These are phyloP conservation scores for Plasmodium gonderi DNA, from an alignment of 169 alveolate genomes.

Conservation along the genomic window DNA sequence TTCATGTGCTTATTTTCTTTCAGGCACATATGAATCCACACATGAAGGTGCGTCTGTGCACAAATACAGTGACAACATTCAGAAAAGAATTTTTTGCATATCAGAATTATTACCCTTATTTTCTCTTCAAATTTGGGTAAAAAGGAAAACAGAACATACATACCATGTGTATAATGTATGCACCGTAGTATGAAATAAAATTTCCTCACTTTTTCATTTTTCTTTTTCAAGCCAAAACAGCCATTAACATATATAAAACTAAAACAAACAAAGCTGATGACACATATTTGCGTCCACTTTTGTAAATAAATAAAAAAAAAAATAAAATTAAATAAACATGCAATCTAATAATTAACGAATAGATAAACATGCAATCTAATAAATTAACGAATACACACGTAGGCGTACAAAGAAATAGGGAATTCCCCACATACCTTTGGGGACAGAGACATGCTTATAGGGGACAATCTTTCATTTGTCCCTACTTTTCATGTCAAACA, in stretches of 20 bases:
- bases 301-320: background rate
- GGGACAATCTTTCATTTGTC: background rate
- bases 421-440: background rate
- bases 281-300: background rate
- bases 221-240: background rate
- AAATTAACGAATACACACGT: background rate
- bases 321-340: background rate
- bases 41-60: background rate
- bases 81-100: background rate
- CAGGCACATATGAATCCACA: too few relatives aligned
- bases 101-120: background rate
- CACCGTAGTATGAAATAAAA: background rate
- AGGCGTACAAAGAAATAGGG: background rate
- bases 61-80: too few relatives aligned
- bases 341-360: background rate
- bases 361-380: background rate
- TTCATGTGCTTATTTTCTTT: too few relatives aligned
- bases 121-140: background rate
- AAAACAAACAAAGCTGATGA: background rate
- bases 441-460: too few relatives aligned
- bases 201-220: background rate
- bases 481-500: slow-evolving; percentile 28
- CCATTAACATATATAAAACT: background rate
- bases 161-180: background rate
- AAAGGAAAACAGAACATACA: background rate